A percentile compares a stretch with the other conserved stretches of the same genome.
These are phyloP conservation scores for Clitocybe nebularis DNA, from an alignment of 1,284 basidiomycete species.

Conservation along the genomic window DNA sequence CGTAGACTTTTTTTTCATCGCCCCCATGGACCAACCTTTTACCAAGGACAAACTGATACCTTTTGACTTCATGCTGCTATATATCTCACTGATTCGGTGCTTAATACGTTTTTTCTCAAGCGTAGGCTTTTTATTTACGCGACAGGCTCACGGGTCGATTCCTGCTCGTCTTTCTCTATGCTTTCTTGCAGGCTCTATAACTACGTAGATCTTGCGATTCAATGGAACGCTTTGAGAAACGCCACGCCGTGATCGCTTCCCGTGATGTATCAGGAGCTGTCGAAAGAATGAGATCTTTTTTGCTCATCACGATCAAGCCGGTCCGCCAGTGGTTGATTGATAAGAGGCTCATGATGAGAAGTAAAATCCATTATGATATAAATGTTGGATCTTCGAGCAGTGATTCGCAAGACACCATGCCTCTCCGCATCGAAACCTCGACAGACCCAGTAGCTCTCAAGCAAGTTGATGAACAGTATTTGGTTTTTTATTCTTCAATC, in stretches of 20 bases:
- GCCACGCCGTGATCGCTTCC: too few relatives aligned
- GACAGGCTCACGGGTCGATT: slow-evolving; percentile 13
- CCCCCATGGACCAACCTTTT: slow-evolving; percentile 19
- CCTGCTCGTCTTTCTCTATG: slow-evolving; percentile 7
- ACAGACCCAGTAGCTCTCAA: slow-evolving; percentile 34
- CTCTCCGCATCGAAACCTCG: slow-evolving; percentile 31
- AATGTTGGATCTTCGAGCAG: neutral
- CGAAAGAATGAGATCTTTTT: too few relatives aligned
- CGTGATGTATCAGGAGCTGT: too few relatives aligned
- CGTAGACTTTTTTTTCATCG: slow-evolving; percentile 24
- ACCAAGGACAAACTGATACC: slow-evolving; percentile 27
- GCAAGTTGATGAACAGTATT: slow-evolving; percentile 42
- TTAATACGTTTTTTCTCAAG: slow-evolving; percentile 33
- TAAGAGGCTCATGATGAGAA: too few relatives aligned
- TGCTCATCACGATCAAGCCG: too few relatives aligned
- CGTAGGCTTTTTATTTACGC: slow-evolving; percentile 22
- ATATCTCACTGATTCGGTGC: slow-evolving; percentile 28
- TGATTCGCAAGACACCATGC: slow-evolving; percentile 29
- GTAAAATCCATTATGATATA: neutral
- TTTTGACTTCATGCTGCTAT: slow-evolving; percentile 29
- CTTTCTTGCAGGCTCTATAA: slow-evolving; percentile 6
- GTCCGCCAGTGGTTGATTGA: too few relatives aligned
- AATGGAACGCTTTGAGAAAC: slow-evolving; percentile 15
- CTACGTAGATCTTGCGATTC: slow-evolving; percentile 7
- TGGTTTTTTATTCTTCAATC: slow-evolving; percentile 66